A percentile compares a stretch with the other conserved stretches of the same genome.
These are phyloP conservation scores for Magnolia officinalis DNA, from an alignment of 164 flowering plant genomes.

Conservation along the genomic window DNA sequence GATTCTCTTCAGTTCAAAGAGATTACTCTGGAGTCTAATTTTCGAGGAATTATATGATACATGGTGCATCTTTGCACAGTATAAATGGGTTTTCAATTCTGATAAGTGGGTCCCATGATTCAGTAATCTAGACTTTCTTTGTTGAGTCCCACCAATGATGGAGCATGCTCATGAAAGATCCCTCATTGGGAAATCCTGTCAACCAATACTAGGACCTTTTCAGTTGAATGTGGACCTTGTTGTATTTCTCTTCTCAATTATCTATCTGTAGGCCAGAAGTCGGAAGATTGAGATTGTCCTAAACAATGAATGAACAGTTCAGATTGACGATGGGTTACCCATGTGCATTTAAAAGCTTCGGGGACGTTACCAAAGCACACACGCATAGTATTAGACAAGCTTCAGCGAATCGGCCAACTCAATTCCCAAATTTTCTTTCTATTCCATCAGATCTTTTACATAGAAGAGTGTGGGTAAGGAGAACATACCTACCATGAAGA, in stretches of 20 bases:
- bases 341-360: too few relatives aligned
- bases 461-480: neutral
- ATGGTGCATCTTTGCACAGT: neutral
- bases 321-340: too few relatives aligned
- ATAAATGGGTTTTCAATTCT: neutral
- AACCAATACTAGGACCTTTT: neutral
- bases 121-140: neutral
- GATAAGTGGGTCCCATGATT: neutral
- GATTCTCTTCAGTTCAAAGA: too few relatives aligned
- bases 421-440: too few relatives aligned
- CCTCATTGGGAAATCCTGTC: neutral
- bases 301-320: too few relatives aligned
- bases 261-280: neutral
- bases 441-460: too few relatives aligned
- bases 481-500: slow-evolving; percentile 47
- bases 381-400: neutral
- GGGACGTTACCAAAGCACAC: too few relatives aligned
- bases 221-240: neutral
- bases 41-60: too few relatives aligned
- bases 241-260: neutral
- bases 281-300: neutral
- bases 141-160: neutral
- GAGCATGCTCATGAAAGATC: neutral
- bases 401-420: too few relatives aligned
- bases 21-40: too few relatives aligned